Percentiles rank a stretch among this genome's conserved stretches.
Conservation (phyloP, 345 rosid species). For the Mallotus nudiflorus region DNA sequence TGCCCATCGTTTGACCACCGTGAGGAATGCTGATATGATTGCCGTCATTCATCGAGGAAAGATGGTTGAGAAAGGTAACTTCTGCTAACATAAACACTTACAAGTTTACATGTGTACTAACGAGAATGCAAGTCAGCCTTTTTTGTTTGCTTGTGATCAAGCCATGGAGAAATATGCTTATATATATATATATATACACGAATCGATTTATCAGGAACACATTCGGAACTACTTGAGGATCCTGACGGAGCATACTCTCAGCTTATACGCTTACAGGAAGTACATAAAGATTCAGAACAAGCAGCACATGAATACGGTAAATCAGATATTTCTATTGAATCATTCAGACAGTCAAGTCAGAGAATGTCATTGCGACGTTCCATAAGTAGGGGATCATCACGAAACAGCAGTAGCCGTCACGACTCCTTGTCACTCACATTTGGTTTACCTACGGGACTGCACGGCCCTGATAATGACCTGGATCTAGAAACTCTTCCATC, state of each 20-base stretch:
- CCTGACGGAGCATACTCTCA: no score
- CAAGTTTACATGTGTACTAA: no score
- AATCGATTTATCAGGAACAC: constrained; percentile 48
- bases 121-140: no score
- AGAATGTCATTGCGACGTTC: constrained; percentile 20
- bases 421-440: constrained; percentile 60
- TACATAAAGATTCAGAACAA: constrained; percentile 33
- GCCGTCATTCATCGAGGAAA: constrained; percentile 44
- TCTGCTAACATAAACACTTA: not conserved
- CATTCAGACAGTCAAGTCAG: constrained; percentile 27
- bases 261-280: constrained; percentile 70
- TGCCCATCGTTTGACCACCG: constrained; percentile 47
- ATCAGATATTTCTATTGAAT: constrained; percentile 13
- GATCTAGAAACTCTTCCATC: constrained; percentile 34
- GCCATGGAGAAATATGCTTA: no score
- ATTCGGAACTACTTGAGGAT: constrained; percentile 52
- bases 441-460: constrained; percentile 53
- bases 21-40: constrained; percentile 35
- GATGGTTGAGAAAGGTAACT: constrained; percentile 40
- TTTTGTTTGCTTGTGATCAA: no score
- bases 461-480: constrained; percentile 27
- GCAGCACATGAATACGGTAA: constrained; percentile 5
- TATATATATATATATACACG: no score
- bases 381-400: constrained; percentile 27
- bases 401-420: constrained; percentile 16